A percentile compares a stretch with the other conserved stretches of the same genome.
Conservation (phyloP, 192 early-diverging fungal species). For the Dimargaris cristalligena region DNA sequence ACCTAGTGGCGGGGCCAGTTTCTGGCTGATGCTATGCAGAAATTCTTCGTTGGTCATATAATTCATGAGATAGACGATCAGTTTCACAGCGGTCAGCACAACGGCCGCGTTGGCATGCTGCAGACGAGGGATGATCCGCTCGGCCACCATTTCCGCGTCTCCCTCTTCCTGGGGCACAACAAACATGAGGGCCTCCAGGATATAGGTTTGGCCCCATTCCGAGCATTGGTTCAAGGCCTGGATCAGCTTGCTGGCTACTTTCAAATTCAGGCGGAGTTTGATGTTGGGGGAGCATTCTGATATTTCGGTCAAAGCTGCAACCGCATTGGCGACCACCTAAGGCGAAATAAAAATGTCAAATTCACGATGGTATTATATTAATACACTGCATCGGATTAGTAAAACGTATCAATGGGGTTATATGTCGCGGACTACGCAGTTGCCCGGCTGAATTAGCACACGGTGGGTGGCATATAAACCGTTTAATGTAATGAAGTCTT, state of each 20-base stretch:
- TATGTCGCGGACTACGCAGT: too few species aligned
- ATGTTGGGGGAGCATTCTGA: constrained; percentile 74
- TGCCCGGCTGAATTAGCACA: too few species aligned
- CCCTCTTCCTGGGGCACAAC: constrained; percentile 70
- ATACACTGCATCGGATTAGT: too few species aligned
- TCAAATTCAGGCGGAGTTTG: constrained; percentile 68
- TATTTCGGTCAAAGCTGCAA: constrained; percentile 86
- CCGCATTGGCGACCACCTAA: constrained; percentile 93
- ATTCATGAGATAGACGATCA: constrained; percentile 88
- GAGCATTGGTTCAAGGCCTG: constrained; percentile 90
- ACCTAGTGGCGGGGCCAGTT: constrained; percentile 81
- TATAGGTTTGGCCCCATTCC: constrained; percentile 96
- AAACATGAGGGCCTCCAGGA: constrained; percentile 81
- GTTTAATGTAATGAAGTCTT: too few species aligned
- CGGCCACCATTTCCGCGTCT: constrained; percentile 82
- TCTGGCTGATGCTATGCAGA: constrained; percentile 55
- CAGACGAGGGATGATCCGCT: constrained; percentile 74
- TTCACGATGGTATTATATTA: too few species aligned
- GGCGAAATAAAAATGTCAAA: too few species aligned
- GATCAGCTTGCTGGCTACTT: constrained; percentile 78
- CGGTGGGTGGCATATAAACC: too few species aligned
- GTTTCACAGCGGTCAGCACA: constrained; percentile 65
- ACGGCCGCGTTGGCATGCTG: constrained; percentile 94
- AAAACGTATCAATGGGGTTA: too few species aligned
- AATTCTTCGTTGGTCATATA: constrained; percentile 72